phyloP scores from a whole-genome alignment of 1,284 basidiomycete species.

The Tilletia caries region DNA sequence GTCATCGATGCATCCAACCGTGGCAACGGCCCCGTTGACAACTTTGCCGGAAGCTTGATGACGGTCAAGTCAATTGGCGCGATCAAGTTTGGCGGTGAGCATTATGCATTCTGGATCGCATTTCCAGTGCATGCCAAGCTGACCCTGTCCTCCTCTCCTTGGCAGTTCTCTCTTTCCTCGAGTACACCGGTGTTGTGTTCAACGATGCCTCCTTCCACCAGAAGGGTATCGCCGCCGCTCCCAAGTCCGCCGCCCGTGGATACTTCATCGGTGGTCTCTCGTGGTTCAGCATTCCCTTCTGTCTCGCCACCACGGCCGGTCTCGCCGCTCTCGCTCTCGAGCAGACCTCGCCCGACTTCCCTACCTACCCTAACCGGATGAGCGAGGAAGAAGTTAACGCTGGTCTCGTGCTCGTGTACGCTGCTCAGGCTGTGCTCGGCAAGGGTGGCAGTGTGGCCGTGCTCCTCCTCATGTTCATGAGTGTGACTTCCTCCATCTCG shows the following conservation, averaged over 20 bases:
- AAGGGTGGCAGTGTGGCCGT: slow-evolving; percentile 39
- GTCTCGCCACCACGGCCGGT: slow-evolving; percentile 41
- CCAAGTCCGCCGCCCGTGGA: slow-evolving; percentile 36
- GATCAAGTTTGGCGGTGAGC: slow-evolving; percentile 38
- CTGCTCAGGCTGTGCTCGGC: slow-evolving; percentile 41
- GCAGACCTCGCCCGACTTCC: slow-evolving; percentile 36
- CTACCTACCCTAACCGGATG: slow-evolving; percentile 37
- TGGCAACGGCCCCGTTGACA: slow-evolving; percentile 26
- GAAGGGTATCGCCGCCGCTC: slow-evolving; percentile 42
- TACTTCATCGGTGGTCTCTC: slow-evolving; percentile 43
- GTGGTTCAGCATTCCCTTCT: slow-evolving; percentile 45
- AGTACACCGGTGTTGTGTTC: slow-evolving; percentile 40
- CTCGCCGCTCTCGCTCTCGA: slow-evolving; percentile 42
- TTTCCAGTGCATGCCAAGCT: background rate
- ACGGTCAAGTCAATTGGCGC: slow-evolving; percentile 40
- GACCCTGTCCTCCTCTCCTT: background rate
- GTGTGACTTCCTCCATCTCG: slow-evolving; percentile 42
- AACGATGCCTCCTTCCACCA: slow-evolving; percentile 39
- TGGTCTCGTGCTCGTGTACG: slow-evolving; percentile 41
- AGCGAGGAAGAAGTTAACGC: slow-evolving; percentile 37
- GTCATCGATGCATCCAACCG: slow-evolving; percentile 22
- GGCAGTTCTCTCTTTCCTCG: slow-evolving; percentile 24
- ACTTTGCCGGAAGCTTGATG: slow-evolving; percentile 31
- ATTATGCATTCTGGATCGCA: background rate
- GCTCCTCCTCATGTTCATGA: slow-evolving; percentile 46